Evolutionary conservation across 345 rosid species (phyloP), one percentile per base, ranked within the genome.

Genomic region (Pelargonium nanum): DNA sequence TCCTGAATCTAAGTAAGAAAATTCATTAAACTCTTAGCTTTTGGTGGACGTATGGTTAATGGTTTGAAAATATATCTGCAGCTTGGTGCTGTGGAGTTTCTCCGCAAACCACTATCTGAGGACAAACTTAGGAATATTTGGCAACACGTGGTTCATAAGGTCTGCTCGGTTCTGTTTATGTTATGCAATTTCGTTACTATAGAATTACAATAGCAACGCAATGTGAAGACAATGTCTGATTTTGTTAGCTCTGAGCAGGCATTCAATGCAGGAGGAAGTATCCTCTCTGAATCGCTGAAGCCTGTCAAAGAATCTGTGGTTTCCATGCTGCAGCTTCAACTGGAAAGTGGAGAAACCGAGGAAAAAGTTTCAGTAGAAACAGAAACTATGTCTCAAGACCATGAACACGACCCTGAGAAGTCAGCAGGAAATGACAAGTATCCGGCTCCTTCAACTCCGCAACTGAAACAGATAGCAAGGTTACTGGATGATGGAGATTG

Each of bases 131-230:
- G 81, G 77, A 87, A 93, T 60, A 77, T 93, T 66, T 93, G 99
- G 99, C 99, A 93, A 72, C 99, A 93, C 22, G 97, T 93, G 66
- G 90, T 87, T 70, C 97, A 89, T 65, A 89, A 89, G 94, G 99
- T 89, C 60, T 8, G 62, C 57, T 22, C 51, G 20, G 19, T 58
- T 58, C 40, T 58, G 44, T 16, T 53, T 64, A 44, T 30, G 24
- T 25, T 32, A 19, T 73, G 19, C 26, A 10, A 22, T 2, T 8
- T 55, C 26, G 8, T 50, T 50, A n/a, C 0, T 15, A 50, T 50
- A 12, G 13, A 48, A 6, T 24, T 54, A 13, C 9, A 22, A 16
- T 9, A 9, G 16, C 26, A 25, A 55, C 22, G 6, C 19, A 55
- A 16, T 55, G 0, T 25, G 7, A 55, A 22, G 2, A 53, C 53